Conservation (phyloP, 805 yeast species). For the Danielia oregonensis region DNA sequence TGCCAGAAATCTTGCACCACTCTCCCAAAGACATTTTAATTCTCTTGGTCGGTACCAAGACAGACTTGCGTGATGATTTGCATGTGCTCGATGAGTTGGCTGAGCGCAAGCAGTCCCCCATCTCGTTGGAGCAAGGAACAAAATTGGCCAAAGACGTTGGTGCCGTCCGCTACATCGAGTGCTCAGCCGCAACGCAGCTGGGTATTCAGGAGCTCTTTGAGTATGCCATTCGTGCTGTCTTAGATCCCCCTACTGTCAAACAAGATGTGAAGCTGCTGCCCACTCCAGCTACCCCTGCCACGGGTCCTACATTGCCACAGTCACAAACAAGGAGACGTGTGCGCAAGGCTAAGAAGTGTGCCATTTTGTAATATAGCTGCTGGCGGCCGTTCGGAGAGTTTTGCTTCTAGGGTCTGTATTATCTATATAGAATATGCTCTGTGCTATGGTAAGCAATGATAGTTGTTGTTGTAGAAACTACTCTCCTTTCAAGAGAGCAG, state of each 20-base stretch:
- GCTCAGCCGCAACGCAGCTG: conserved; percentile 85
- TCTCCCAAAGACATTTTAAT: conserved; percentile 67
- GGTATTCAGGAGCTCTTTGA: conserved; percentile 87
- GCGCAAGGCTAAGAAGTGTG: conserved; percentile 36
- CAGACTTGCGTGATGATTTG: conserved; percentile 79
- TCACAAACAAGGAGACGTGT: conserved; percentile 15
- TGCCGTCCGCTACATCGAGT: conserved; percentile 74
- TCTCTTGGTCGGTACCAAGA: conserved; percentile 82
- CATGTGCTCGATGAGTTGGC: conserved; percentile 67
- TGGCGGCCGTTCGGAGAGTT: not conserved
- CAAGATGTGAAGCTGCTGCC: conserved; percentile 10
- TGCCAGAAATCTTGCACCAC: conserved; percentile 84
- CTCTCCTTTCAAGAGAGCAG: conserved; percentile 45
- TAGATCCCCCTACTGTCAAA: conserved; percentile 43
- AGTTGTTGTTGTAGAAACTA: too few relatives aligned
- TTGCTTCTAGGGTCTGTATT: not conserved
- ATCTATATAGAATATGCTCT: too few relatives aligned
- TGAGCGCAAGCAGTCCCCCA: conserved; percentile 59
- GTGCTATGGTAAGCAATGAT: too few relatives aligned
- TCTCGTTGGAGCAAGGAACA: conserved; percentile 58
- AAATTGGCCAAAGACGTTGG: conserved; percentile 68
- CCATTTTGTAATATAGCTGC: conserved; percentile 27
- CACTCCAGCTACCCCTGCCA: conserved; percentile 12
- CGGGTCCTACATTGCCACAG: not conserved
- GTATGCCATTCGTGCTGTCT: conserved; percentile 69